These are phyloP conservation scores for Claviceps pusilla DNA, from an alignment of 2,329 filamentous ascomycete species.

Conservation along the genomic window DNA sequence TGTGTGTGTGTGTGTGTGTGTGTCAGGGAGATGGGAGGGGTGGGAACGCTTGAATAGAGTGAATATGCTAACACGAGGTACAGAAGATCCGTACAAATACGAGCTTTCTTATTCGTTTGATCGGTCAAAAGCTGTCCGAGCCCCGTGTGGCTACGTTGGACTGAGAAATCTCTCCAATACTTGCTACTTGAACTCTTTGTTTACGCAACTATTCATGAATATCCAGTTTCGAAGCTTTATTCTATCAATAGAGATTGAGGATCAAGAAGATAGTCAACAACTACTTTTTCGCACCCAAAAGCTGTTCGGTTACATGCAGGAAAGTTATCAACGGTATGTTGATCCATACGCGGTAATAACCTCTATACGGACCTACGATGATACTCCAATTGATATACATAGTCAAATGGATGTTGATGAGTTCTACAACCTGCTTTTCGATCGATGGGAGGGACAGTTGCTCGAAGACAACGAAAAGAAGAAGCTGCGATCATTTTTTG, in stretches of 20 bases:
- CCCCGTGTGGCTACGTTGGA: constrained; percentile 70
- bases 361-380: constrained; percentile 70
- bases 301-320: constrained; percentile 76
- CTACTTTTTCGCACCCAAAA: constrained; percentile 65
- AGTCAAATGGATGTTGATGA: constrained; percentile 97
- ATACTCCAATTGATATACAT: constrained; percentile 66
- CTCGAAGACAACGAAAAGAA: constrained; percentile 51
- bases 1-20: background rate
- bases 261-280: constrained; percentile 41
- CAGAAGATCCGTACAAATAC: constrained; percentile 40
- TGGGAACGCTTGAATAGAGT: background rate
- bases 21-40: background rate
- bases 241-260: constrained; percentile 44
- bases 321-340: constrained; percentile 56
- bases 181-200: constrained; percentile 88
- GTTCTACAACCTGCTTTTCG: constrained; percentile 89
- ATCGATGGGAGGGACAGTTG: constrained; percentile 78
- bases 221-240: constrained; percentile 74
- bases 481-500: constrained; percentile 68
- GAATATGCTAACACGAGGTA: background rate
- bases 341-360: constrained; percentile 59
- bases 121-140: constrained; percentile 51
- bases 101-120: constrained; percentile 50
- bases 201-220: constrained; percentile 96
- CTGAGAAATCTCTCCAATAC: constrained; percentile 89